Evolutionary conservation across 2,329 filamentous ascomycete genomes (phyloP), one percentile per base, ranked within the genome.

Genomic region (Plectosphaerella plurivora): DNA sequence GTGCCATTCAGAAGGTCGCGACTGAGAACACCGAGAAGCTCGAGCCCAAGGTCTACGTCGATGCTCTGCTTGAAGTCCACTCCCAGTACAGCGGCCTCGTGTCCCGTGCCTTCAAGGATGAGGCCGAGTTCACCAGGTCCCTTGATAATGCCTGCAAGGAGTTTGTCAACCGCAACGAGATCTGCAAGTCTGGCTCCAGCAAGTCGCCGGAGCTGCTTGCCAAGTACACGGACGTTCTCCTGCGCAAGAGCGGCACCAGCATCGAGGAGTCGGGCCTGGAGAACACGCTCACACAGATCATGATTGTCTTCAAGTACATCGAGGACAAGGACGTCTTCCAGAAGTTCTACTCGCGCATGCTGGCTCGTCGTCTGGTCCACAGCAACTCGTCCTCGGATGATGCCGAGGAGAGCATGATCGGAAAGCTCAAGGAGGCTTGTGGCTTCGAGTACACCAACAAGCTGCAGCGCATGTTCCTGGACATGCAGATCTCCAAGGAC

Each of bases 311-410:
- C 83, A 97, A 97, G 75, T 99, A 99, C 72, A 97, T 99, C 58
- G 94, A 99, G 68, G 95, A 99, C 73, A 99, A 99, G 78, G 94
- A 99, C 65, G 95, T 99, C 5, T 99, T 99, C 81, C 94, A 97
- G 71, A 99, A 97, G 71, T 99, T 97, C 73, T 99, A 99, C 73
- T 96, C 93, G 2, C 89, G 92, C 57, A 96, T 96, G 87, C 76
- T 99, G 61, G 94, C 94, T 48, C 91, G 96, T 68, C 91, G 94
- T 63, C 76, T 99, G 51, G 94, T 99, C 16, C 91, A 97, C 69
- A 91, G 89, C 68, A 97, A 88, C 67, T 97, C 94, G 0, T 94
- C 94, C 3, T 97, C 92, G 3, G 92, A 96, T 61, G 94, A 99
- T 72, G 93, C 94, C 2, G 94, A 99, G 76, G 97, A 91, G 0